Evolutionary conservation across 2,329 filamentous ascomycete genomes (phyloP).

Genomic region (Colletotrichum eremochloae): DNA sequence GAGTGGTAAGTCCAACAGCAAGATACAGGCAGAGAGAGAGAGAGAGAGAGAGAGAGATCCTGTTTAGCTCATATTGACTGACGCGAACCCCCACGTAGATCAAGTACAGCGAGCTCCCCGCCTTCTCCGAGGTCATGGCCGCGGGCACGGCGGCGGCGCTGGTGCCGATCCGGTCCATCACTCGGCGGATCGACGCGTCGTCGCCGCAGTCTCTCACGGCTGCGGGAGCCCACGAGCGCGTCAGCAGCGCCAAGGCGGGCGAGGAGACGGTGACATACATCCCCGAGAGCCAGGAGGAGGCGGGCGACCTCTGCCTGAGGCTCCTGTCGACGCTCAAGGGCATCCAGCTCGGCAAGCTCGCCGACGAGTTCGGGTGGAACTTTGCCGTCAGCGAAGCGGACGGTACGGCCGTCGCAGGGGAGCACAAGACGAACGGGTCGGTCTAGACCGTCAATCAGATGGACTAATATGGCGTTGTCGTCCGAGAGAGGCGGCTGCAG

Average conservation of each 20-base stretch:
- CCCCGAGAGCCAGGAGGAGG: conserved; percentile 70
- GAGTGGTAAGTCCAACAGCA: conserved; percentile 64
- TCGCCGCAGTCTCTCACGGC: conserved; percentile 56
- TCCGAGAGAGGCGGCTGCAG: neutral
- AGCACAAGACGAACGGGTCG: conserved; percentile 43
- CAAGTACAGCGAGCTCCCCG: conserved; percentile 69
- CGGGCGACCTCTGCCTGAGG: conserved; percentile 79
- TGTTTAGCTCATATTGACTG: neutral
- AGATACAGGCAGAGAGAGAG: neutral
- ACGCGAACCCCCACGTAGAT: conserved; percentile 60
- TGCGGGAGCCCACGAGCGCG: conserved; percentile 52
- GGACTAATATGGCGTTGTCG: conserved; percentile 43
- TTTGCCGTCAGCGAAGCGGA: conserved; percentile 61
- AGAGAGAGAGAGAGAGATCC: neutral
- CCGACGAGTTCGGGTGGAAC: conserved; percentile 84
- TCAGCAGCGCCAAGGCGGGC: conserved; percentile 53
- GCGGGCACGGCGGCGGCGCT: conserved; percentile 92
- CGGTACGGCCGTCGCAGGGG: conserved; percentile 54
- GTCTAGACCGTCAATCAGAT: conserved; percentile 52
- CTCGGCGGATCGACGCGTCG: conserved; percentile 65
- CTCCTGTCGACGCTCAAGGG: conserved; percentile 83
- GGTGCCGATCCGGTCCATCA: conserved; percentile 93
- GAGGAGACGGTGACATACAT: conserved; percentile 70
- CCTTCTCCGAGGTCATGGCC: conserved; percentile 82
- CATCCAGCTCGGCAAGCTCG: conserved; percentile 84